Base-by-base conservation (phyloP, 306 rosid species). In the Cajanus cajan region DNA sequence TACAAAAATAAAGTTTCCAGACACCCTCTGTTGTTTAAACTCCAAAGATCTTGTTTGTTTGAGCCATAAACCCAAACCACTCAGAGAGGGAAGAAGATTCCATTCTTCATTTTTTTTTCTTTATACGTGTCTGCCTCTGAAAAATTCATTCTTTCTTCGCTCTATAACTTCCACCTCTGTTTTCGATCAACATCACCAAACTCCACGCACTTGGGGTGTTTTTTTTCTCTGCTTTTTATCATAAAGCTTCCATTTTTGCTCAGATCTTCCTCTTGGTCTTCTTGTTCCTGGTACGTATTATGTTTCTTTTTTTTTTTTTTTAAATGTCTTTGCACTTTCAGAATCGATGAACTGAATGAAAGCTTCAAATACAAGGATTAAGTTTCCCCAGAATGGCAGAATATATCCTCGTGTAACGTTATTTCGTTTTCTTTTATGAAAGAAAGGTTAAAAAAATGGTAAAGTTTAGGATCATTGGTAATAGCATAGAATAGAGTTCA, bases 221-320 rank as follows among this genome's bases (percentile, higher is more conserved):
- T 44, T 80, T 78, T 78, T 82, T 78, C 58, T 71, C 59, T 12
- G 84, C 45, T 78, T 57, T 59, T 45, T 44, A 33, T 8, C 63
- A 58, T 63, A 48, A 65, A 24, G 8, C 55, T 74, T 48, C 73
- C 16, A 2, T 45, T 41, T 62, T 82, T 65, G 31, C 71, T 40
- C 88, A 78, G 96, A 92, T 92, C 97, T 86, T 86, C 78, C 79
- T 83, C 91, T 88, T 74, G 65, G 65, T 77, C 59, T 14, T 40
- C 80, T 25, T 67, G 6, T 70, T 78, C 65, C 80, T 36, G 89
- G 92, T 90, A 58, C 45, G 78, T 74, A 59, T 71, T 62, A 19
- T 11, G 5, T 63, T 52, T 76, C 40, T 74, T 52, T 10, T 19
- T 21, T 71, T 41, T 74, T 52, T 10, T 19, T 21, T 71, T 41